These are phyloP conservation scores for Isoetes engelmannii DNA, from an alignment of 83 land plant genomes.

Conservation along the genomic window DNA sequence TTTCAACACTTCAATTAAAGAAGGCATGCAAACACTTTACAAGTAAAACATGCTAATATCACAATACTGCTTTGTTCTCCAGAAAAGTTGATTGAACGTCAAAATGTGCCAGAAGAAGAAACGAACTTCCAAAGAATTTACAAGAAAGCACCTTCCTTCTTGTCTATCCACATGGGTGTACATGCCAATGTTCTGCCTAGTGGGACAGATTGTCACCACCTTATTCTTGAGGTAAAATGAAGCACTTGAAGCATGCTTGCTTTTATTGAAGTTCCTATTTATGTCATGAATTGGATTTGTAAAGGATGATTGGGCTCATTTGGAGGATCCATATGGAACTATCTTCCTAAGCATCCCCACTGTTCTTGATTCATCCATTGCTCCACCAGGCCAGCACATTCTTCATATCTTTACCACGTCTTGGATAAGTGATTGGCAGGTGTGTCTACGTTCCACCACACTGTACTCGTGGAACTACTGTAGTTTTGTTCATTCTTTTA, in stretches of 20 bases:
- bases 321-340: conserved; percentile 85
- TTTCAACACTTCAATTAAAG: no score
- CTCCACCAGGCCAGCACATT: conserved; percentile 82
- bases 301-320: conserved; percentile 58
- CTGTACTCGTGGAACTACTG: no score
- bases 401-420: conserved; percentile 91
- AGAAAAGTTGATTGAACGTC: conserved; percentile 65
- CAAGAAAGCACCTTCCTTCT: conserved; percentile 89
- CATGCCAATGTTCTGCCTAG: conserved; percentile 73
- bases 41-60: neutral
- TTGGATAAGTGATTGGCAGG: conserved; percentile 88
- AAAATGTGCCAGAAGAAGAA: conserved; percentile 78
- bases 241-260: neutral
- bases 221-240: conserved; percentile 72
- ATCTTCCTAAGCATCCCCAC: conserved; percentile 98
- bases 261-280: neutral
- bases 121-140: conserved; percentile 73
- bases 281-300: neutral
- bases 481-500: no score
- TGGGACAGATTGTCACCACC: conserved; percentile 90
- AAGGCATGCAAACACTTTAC: no score
- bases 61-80: neutral
- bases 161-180: conserved; percentile 96
- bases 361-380: conserved; percentile 77
- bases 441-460: conserved; percentile 8